Evolutionary conservation across 2,329 filamentous ascomycete genomes (phyloP).

Genomic region (Chrysoporthe austroafricana): DNA sequence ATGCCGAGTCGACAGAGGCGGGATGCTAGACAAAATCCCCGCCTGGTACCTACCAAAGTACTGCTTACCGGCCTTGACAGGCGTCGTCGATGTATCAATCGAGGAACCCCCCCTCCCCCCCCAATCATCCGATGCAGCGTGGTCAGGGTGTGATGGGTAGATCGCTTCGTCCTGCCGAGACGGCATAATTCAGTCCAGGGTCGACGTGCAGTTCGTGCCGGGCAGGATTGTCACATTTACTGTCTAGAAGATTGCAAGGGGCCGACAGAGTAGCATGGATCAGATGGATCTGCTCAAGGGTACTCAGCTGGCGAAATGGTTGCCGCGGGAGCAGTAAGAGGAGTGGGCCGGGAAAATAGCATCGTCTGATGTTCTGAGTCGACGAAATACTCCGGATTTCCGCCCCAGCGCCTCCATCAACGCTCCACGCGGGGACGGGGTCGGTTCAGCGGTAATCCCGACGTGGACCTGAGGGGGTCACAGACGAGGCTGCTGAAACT

Average conservation of each 20-base stretch:
- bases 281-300: constrained; percentile 18
- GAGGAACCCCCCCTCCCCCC: not conserved
- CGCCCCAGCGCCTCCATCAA: constrained; percentile 16
- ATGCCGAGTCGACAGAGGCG: constrained; percentile 21
- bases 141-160: not conserved
- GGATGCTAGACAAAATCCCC: constrained; percentile 19
- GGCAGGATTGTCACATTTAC: constrained; percentile 20
- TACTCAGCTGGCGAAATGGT: constrained; percentile 9
- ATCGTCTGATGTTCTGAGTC: constrained; percentile 29
- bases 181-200: constrained; percentile 4
- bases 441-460: constrained; percentile 19
- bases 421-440: constrained; percentile 20
- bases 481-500: constrained; percentile 17
- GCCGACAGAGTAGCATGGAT: constrained; percentile 3
- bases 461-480: constrained; percentile 10
- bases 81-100: constrained; percentile 4
- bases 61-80: not conserved
- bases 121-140: not conserved
- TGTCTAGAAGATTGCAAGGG: constrained; percentile 25
- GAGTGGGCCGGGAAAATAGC: constrained; percentile 23
- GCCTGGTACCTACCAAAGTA: not conserved
- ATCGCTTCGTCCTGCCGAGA: constrained; percentile 9
- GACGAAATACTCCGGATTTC: constrained; percentile 26
- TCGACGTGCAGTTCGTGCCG: constrained; percentile 18
- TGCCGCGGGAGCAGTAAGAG: constrained; percentile 6